Percentiles rank a stretch among this genome's conserved stretches.
These are phyloP conservation scores for cucumber (Cucumis sativus) DNA, from an alignment of 306 rosid genomes.

Conservation along the genomic window Cucumber_9930_V3 NC_026657.2:16587001-16587500, in stretches of 20 bases:
- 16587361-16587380: neutral
- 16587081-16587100: neutral
- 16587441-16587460: neutral
- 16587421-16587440: neutral
- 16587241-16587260: neutral
- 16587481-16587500: neutral
- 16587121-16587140: neutral
- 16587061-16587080: slow-evolving; percentile 8
- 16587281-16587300: neutral
- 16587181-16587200: neutral
- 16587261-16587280: neutral
- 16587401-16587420: neutral
- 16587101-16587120: neutral
- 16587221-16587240: neutral
- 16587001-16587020: slow-evolving; percentile 15
- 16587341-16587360: neutral
- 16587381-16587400: neutral
- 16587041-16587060: neutral
- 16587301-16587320: neutral
- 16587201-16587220: neutral
- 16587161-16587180: neutral
- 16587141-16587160: neutral
- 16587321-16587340: neutral
- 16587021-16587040: slow-evolving; percentile 1
- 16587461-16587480: neutral